A percentile compares a stretch with the other conserved stretches of the same genome.
Conservation (phyloP, 768 basidiomycete species). For the Russula sp. region DNA sequence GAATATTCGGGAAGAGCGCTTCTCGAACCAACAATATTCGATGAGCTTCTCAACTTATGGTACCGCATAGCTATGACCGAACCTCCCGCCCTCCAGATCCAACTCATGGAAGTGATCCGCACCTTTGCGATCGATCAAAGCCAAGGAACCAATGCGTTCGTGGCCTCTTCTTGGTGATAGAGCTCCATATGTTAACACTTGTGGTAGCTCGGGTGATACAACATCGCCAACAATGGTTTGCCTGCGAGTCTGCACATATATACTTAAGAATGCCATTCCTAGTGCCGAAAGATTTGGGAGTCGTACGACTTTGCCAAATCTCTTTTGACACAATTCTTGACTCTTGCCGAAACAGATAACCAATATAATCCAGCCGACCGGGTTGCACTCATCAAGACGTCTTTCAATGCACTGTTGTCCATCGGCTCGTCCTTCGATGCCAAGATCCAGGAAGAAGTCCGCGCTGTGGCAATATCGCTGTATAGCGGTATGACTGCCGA, state of each 20-base stretch:
- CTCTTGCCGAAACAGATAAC: constrained; percentile 34
- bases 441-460: constrained; percentile 61
- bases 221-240: constrained; percentile 44
- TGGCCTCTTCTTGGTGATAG: not conserved
- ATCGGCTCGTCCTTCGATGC: constrained; percentile 52
- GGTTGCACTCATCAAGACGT: constrained; percentile 53
- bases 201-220: constrained; percentile 3
- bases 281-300: constrained; percentile 43
- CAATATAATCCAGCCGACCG: constrained; percentile 42
- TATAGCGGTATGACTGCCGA: constrained; percentile 53
- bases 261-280: constrained; percentile 65
- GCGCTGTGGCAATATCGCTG: constrained; percentile 69
- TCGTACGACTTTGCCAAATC: constrained; percentile 33
- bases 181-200: not conserved
- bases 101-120: constrained; percentile 63
- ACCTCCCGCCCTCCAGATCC: constrained; percentile 57
- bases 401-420: constrained; percentile 53
- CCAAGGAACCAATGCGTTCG: constrained; percentile 13
- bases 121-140: constrained; percentile 35
- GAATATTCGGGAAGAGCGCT: constrained; percentile 78
- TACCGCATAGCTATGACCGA: constrained; percentile 90
- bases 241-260: constrained; percentile 73
- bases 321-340: not conserved
- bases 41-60: constrained; percentile 82
- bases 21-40: constrained; percentile 74